Evolutionary conservation across 495 filamentous ascomycete species (phyloP), one percentile per base, ranked within the genome.

Genomic region (Podospora pseudoanserina): DNA sequence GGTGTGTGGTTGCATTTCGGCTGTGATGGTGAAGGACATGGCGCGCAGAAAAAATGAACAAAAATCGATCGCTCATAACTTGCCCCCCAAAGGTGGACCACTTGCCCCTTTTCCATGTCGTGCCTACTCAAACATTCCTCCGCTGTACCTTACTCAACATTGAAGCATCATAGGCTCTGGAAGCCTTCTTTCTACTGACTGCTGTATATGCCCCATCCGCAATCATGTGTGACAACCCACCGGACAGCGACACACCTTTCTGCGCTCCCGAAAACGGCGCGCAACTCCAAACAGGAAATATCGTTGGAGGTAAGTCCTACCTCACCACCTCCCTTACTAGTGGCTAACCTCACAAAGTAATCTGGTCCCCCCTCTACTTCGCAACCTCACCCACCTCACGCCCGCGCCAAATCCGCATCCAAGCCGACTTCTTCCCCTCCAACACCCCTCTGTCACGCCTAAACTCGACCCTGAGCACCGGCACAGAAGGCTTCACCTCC

Each of bases 401-500:
- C 1, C 65, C 70, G 4, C 53, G 53, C 18, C 55, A 64, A 20
- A 64, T 76, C 55, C 64, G 60, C 55, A 64, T 71, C 30, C 68
- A 72, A 66, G 72, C 69, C 65, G 68, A 72, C 56, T n/a, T 64
- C 65, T 19, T 66, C 55, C 32, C 64, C 30, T 11, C 4, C 60
- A 60, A 59, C 32, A 49, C 60, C 15, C 39, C 39, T 16, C 39
- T 6, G 15, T 6, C 39, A 49, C 39, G 39, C 39, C 39, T 49
- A 9, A 49, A 49, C 39, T 49, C 39, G 9, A 49, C 39, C 39
- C 2, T 49, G 13, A 11, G 39, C 39, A 13, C 26, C 23, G 28
- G 34, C 26, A 62, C 59, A 18, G 61, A 64, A 34, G 73, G 72
- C 67, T 72, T 73, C 67, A 70, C 64, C 60, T 72, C 71, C 7